Conservation (phyloP, 2,329 filamentous ascomycete species). For the Fusarium camptoceras region DNA sequence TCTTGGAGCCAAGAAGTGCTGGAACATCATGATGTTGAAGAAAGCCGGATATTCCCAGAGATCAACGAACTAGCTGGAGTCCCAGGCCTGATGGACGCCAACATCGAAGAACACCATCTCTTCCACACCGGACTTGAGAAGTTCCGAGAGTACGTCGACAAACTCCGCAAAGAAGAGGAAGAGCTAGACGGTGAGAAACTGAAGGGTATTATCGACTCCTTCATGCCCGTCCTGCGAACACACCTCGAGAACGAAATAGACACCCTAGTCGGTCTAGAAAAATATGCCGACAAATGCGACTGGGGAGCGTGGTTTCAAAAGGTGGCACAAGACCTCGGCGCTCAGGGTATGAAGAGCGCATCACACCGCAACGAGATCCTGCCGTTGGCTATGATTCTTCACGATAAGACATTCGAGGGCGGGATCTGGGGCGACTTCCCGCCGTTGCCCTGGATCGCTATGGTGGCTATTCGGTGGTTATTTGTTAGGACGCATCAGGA, state of each 20-base stretch:
- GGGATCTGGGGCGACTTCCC: conserved; percentile 46
- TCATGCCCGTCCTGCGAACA: conserved; percentile 50
- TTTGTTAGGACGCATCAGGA: conserved; percentile 51
- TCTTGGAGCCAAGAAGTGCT: conserved; percentile 51
- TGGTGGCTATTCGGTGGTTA: conserved; percentile 50
- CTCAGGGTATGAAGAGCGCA: conserved; percentile 29
- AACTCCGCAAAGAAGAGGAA: conserved; percentile 44
- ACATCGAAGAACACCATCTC: conserved; percentile 55
- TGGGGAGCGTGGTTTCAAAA: conserved; percentile 50
- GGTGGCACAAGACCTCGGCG: conserved; percentile 25
- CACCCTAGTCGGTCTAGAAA: conserved; percentile 50
- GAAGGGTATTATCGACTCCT: conserved; percentile 37
- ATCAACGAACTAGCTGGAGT: conserved; percentile 52
- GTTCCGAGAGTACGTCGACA: conserved; percentile 50
- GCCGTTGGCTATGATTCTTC: conserved; percentile 44
- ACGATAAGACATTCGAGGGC: conserved; percentile 45
- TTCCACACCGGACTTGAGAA: conserved; percentile 53
- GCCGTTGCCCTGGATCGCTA: conserved; percentile 45
- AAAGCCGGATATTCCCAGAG: conserved; percentile 53
- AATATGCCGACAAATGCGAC: conserved; percentile 51
- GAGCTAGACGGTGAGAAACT: conserved; percentile 49
- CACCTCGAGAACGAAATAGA: conserved; percentile 57
- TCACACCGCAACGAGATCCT: conserved; percentile 36
- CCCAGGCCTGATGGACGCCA: conserved; percentile 55
- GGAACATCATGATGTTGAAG: conserved; percentile 56